Conservation (phyloP, 176 grass and related monocot genomes). For the Tillandsia fasciculata region DNA sequence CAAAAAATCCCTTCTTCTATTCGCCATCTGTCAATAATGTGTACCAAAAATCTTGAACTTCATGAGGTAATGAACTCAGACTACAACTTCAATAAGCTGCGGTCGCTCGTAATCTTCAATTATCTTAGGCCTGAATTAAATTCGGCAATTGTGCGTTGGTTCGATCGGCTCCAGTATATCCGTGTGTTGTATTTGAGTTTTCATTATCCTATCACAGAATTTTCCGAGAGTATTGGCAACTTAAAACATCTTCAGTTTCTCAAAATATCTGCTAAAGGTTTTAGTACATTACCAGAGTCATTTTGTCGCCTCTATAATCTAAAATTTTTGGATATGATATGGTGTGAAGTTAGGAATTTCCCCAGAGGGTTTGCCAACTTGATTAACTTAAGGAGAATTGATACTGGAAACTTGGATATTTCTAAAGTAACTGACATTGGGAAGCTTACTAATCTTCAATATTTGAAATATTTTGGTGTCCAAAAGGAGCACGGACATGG, state of each 20-base stretch:
- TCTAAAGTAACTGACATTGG: slow-evolving; percentile 23
- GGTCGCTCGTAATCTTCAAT: too few species aligned
- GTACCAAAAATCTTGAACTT: too few species aligned
- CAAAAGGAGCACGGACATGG: too few species aligned
- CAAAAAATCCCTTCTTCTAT: too few species aligned
- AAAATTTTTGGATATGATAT: slow-evolving; percentile 28
- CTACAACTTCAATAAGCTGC: too few species aligned
- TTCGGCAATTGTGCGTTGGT: too few species aligned
- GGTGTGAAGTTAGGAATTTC: slow-evolving; percentile 21
- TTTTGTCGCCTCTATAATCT: slow-evolving; percentile 36
- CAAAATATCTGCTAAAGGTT: slow-evolving; percentile 24
- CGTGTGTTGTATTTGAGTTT: neutral
- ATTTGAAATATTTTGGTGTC: too few species aligned
- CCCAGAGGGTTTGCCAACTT: slow-evolving; percentile 27
- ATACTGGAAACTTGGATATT: slow-evolving; percentile 27
- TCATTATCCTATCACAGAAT: neutral
- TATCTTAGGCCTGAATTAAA: too few species aligned
- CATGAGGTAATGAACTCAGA: too few species aligned
- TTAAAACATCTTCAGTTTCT: slow-evolving; percentile 29
- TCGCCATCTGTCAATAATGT: too few species aligned
- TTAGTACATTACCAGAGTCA: slow-evolving; percentile 19
- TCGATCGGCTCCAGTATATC: too few species aligned
- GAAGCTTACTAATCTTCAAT: slow-evolving; percentile 25
- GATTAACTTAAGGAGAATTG: slow-evolving; percentile 27
- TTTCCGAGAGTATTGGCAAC: too few species aligned